Conservation (phyloP, 129 eudicot genomes). For the Dittrichia graveolens region DNA sequence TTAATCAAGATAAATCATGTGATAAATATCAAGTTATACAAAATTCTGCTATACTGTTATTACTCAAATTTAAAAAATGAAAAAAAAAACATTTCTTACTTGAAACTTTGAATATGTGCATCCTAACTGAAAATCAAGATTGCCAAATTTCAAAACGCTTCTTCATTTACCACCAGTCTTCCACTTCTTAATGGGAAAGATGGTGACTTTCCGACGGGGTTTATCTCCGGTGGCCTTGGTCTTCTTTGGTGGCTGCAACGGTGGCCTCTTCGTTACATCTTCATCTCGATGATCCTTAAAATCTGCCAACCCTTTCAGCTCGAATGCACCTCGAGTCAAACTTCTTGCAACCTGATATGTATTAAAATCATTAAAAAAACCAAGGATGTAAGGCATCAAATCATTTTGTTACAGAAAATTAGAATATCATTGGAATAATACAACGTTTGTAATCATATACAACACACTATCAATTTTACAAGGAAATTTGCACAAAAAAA, state of each 20-base stretch:
- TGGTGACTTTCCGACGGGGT: slow-evolving; percentile 53
- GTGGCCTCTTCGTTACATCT: slow-evolving; percentile 35
- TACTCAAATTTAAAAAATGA: slow-evolving; percentile 2
- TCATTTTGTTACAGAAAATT: background rate
- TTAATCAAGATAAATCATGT: too few species aligned
- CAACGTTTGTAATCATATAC: background rate
- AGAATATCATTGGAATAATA: background rate
- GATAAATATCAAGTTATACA: background rate
- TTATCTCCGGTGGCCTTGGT: slow-evolving; percentile 23
- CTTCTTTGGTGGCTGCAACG: slow-evolving; percentile 42
- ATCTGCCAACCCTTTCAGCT: slow-evolving; percentile 62
- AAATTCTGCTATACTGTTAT: background rate
- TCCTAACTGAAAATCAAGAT: background rate
- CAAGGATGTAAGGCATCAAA: background rate
- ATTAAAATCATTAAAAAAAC: slow-evolving; percentile 1
- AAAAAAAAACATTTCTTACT: background rate
- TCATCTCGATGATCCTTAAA: slow-evolving; percentile 49
- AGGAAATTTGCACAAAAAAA: too few species aligned
- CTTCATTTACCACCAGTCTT: slow-evolving; percentile 56
- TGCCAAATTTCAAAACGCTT: slow-evolving; percentile 4
- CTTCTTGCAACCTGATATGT: slow-evolving; percentile 75
- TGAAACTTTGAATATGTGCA: slow-evolving; percentile 13
- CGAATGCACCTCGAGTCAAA: slow-evolving; percentile 74
- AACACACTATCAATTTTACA: too few species aligned
- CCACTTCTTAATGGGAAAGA: slow-evolving; percentile 78